A percentile compares a stretch with the other conserved stretches of the same genome.
These are phyloP conservation scores for Solanum rostratum DNA, from an alignment of 257 asterid species.

Conservation along the genomic window DNA sequence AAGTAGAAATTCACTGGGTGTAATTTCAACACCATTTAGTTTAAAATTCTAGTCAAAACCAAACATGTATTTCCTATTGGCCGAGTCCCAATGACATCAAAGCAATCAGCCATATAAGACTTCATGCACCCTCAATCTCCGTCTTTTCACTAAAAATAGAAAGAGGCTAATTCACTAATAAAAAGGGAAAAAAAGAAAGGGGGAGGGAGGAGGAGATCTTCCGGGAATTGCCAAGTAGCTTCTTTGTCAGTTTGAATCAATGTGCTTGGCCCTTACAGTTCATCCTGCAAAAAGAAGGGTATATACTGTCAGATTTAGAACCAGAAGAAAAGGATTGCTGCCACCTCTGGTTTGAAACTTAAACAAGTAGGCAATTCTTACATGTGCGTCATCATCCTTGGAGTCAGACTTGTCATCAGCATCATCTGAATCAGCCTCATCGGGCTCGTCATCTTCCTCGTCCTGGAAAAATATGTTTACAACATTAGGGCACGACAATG, in stretches of 20 bases:
- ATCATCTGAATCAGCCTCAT: slow-evolving; percentile 28
- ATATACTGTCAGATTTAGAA: not conserved
- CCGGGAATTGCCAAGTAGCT: slow-evolving; percentile 7
- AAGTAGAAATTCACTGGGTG: not conserved
- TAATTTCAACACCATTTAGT: not conserved
- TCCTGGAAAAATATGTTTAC: slow-evolving; percentile 28
- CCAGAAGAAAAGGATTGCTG: too few species aligned
- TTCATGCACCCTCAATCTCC: slow-evolving; percentile 24
- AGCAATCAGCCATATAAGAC: slow-evolving; percentile 7
- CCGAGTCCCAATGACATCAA: slow-evolving; percentile 5
- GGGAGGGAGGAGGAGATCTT: not conserved
- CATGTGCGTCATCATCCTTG: slow-evolving; percentile 46
- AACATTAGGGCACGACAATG: not conserved
- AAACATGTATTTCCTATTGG: slow-evolving; percentile 2
- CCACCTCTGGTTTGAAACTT: not conserved
- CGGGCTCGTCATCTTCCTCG: slow-evolving; percentile 49
- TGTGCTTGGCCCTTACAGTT: slow-evolving; percentile 31
- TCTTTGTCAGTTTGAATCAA: not conserved
- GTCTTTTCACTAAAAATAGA: slow-evolving; percentile 7
- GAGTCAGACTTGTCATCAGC: slow-evolving; percentile 25
- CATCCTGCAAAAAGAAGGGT: slow-evolving; percentile 49
- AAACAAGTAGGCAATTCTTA: slow-evolving; percentile 5
- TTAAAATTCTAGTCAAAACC: not conserved
- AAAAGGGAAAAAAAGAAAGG: not conserved
- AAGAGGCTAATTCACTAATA: slow-evolving; percentile 5